Evolutionary conservation across 176 grass and related monocot genomes (phyloP), one percentile per base, ranked within the genome.

Genomic region (Oryza longistaminata): DNA sequence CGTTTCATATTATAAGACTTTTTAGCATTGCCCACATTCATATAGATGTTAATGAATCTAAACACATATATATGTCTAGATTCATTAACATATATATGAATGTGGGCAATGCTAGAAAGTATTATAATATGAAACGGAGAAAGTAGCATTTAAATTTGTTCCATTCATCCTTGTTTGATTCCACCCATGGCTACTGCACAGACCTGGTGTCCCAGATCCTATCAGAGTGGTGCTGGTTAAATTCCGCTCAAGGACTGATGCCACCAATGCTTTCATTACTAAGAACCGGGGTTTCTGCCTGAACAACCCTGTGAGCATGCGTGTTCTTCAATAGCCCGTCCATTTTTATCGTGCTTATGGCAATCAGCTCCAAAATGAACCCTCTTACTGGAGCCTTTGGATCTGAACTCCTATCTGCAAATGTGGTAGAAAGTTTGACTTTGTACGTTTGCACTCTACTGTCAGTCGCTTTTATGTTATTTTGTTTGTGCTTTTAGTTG

Each of bases 261-360:
- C 93, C 0, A 79, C 75, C 72, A 91, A 92, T 82, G 93, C 93
- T 65, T 82, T 90, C 77, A 55, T 88, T 74, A 61, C 76, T 21
- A 99, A 96, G 81, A 95, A 94, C 77, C 95, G 75, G 81, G 60
- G 49, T 76, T 99, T 99, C 89, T 99, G 96, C 73, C 84, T 96
- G 44, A 96, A 89, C 62, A 88, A 69, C 83, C 88, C 88, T 46
- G 33, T 99, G 53, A 91, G 80, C 19, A 33, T 99, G 65, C 82
- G 92, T 9, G 71, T 99, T 84, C 90, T 99, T 62, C 93, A 99
- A 75, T 99, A 90, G 77, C 9, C 21, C 11, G 11, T 72, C 9
- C 8, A 58, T 21, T 83, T 19, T 22, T 64, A 48, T 52, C 25
- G 80, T 87, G 2, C 50, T 31, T 73, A 11, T 62, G 58, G 2